Evolutionary conservation across 1,284 basidiomycete species (phyloP).

Genomic region (Melanopsichium pennsylvanicum): DNA sequence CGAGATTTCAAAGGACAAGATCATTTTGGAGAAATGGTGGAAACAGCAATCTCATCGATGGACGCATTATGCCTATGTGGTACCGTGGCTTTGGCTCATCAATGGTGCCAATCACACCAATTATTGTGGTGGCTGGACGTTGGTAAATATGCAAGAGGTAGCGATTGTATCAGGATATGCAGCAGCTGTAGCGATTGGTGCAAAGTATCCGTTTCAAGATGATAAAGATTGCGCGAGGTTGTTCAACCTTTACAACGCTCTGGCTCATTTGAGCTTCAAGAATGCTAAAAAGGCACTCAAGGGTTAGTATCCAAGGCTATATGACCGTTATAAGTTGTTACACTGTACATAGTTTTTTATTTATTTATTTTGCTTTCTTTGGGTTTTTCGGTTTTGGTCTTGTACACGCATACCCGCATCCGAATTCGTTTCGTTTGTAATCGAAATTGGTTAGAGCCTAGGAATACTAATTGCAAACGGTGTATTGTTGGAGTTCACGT

Average conservation of each 20-base stretch:
- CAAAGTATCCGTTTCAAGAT: slow-evolving; percentile 68
- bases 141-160: slow-evolving; percentile 72
- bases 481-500: no score
- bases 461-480: no score
- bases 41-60: slow-evolving; percentile 73
- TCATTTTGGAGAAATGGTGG: slow-evolving; percentile 73
- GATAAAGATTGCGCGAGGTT: slow-evolving; percentile 68
- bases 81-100: slow-evolving; percentile 74
- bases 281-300: slow-evolving; percentile 39
- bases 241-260: slow-evolving; percentile 69
- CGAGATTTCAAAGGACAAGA: slow-evolving; percentile 70
- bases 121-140: slow-evolving; percentile 68
- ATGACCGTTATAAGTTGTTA: no score
- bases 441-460: no score
- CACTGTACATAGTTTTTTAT: no score
- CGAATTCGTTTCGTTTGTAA: no score
- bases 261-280: slow-evolving; percentile 66
- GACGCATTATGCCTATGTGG: slow-evolving; percentile 71
- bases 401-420: slow-evolving; percentile 6
- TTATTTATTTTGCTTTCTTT: no score
- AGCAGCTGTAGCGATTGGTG: slow-evolving; percentile 72
- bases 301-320: no score
- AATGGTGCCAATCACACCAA: slow-evolving; percentile 70
- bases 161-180: slow-evolving; percentile 73
- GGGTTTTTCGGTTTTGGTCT: no score